Evolutionary conservation across 331 rosid genomes (phyloP).

Genomic region (Prunus yedoensis): DNA sequence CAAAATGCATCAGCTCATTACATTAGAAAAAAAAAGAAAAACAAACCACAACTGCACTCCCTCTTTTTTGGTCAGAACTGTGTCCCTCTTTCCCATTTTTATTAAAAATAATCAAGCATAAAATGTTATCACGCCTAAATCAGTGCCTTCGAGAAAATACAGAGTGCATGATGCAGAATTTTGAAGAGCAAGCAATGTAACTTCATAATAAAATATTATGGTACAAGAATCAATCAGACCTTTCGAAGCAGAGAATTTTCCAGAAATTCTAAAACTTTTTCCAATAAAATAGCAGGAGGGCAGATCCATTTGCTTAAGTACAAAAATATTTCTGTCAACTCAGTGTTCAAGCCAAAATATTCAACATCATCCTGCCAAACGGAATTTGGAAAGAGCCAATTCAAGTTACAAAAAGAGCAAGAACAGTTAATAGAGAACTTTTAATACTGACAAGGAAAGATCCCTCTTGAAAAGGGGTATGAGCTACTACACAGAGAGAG

Average conservation of each 20-base stretch:
- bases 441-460: background rate
- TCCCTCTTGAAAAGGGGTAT: background rate
- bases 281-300: conserved; percentile 52
- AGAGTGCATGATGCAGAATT: background rate
- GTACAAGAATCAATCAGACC: conserved; percentile 49
- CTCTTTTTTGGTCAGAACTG: too few species aligned
- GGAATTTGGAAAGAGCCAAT: conserved; percentile 11
- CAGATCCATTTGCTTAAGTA: conserved; percentile 53
- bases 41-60: too few species aligned
- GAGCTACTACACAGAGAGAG: background rate
- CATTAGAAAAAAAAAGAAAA: too few species aligned
- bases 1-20: too few species aligned
- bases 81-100: too few species aligned
- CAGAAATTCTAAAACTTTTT: conserved; percentile 63
- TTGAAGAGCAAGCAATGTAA: background rate
- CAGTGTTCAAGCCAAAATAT: conserved; percentile 56
- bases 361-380: conserved; percentile 61
- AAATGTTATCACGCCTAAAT: background rate
- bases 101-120: background rate
- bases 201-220: conserved; percentile 7
- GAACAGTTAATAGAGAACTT: background rate
- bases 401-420: conserved; percentile 18
- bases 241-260: conserved; percentile 66
- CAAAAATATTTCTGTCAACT: conserved; percentile 64
- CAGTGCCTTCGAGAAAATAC: background rate